These are phyloP conservation scores for Coniosporium tulheliwenetii DNA, from an alignment of 2,329 filamentous ascomycete genomes.

Conservation along the genomic window DNA sequence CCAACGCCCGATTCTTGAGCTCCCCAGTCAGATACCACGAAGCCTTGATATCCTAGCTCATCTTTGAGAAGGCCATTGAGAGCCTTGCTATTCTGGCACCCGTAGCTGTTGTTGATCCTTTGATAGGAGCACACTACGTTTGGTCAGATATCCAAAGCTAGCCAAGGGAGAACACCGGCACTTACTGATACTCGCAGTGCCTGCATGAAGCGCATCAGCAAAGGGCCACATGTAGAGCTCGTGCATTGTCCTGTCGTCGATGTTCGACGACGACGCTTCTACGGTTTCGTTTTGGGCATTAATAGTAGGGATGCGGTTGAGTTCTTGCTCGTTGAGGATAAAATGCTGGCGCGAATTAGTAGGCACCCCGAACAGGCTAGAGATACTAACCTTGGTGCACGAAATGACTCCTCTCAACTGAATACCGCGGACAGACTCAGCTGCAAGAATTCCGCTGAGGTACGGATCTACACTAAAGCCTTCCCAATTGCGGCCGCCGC, in stretches of 20 bases:
- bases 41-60: slow-evolving; percentile 29
- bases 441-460: slow-evolving; percentile 12
- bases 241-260: slow-evolving; percentile 10
- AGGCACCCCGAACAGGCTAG: neutral
- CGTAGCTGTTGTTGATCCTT: slow-evolving; percentile 52
- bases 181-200: slow-evolving; percentile 26
- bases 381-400: no score
- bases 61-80: slow-evolving; percentile 50
- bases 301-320: slow-evolving; percentile 7
- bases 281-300: slow-evolving; percentile 6
- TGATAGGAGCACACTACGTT: slow-evolving; percentile 62
- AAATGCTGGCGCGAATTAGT: slow-evolving; percentile 10
- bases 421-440: slow-evolving; percentile 13
- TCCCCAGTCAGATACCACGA: slow-evolving; percentile 12
- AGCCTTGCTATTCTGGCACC: slow-evolving; percentile 46
- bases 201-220: slow-evolving; percentile 50
- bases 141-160: slow-evolving; percentile 8
- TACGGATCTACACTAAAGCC: slow-evolving; percentile 13
- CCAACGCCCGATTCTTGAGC: slow-evolving; percentile 13
- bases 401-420: slow-evolving; percentile 2
- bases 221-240: slow-evolving; percentile 35
- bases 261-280: slow-evolving; percentile 26
- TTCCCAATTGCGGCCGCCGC: slow-evolving; percentile 17
- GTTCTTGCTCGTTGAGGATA: slow-evolving; percentile 15
- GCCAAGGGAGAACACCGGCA: no score